Evolutionary conservation across 2,329 filamentous ascomycete genomes (phyloP), one percentile per base, ranked within the genome.

Genomic region (Cercospora sp.): DNA sequence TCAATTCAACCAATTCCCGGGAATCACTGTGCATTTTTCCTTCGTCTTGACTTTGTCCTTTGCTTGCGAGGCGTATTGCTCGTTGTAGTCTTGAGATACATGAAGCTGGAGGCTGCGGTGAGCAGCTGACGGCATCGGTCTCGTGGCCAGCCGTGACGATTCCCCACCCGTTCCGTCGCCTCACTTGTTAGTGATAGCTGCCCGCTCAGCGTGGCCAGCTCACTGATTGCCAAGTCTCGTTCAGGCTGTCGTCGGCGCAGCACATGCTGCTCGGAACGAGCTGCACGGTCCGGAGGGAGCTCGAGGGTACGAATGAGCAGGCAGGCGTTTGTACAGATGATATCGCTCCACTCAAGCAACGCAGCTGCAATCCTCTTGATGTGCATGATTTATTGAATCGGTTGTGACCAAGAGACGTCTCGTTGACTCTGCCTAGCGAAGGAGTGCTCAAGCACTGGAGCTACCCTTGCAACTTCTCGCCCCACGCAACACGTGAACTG

Each of bases 1-100:
- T 66, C 58, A 67, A 69, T 71, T 64, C 51, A 71, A 69, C 40
- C 51, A 53, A 60, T 63, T 63, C 69, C 69, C 58, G 58, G 69
- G 69, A 37, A 37, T 32, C 24, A 9, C 9, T 21, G 55, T 59
- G 10, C 16, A 18, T 59, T 1, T 24, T 9, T 18, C 16, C 1
- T 32, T 34, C 6, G 6, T 16, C 16, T 58, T 58, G 24, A 26
- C 1, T 7, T 16, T 7, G 5, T 26, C 4, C 16, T 6, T 5
- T 55, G 24, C 13, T 55, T 55, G 24, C 6, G 2, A 3, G 24
- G 24, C 24, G 12, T 6, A 1, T 21, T 12, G 43, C 43, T 49
- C 9, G 43, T 13, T 49, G 18, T 49, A 12, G 12, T 1, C 43
- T 49, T 53, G 49, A 12, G 18, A 21, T 21, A 21, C 18, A 21